Evolutionary conservation across 2,329 filamentous ascomycete species (phyloP).

Genomic region (Colletotrichum euphorbiae): DNA sequence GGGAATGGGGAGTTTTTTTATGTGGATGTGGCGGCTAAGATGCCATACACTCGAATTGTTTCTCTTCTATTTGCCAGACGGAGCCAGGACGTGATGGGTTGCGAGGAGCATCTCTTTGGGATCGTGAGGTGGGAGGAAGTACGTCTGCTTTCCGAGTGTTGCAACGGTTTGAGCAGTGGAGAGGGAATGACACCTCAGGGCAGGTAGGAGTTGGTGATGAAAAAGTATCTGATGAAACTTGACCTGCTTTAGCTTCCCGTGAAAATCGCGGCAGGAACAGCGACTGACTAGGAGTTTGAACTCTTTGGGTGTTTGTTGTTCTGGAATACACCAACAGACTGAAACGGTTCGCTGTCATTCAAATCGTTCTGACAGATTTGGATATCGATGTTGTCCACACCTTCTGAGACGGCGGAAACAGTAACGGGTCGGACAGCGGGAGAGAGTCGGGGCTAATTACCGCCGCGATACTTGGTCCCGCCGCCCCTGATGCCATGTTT

Average conservation of each 20-base stretch:
- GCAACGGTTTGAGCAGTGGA: not conserved
- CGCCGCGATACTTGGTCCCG: conserved; percentile 11
- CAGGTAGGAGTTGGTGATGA: not conserved
- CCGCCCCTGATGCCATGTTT: conserved; percentile 5
- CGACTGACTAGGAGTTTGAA: not conserved
- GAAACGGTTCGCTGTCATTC: too few relatives aligned
- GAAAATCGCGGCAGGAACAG: not conserved
- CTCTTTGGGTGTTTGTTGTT: too few relatives aligned
- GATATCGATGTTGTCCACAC: too few relatives aligned
- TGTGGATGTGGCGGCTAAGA: conserved; percentile 3
- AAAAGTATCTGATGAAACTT: not conserved
- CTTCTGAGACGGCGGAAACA: too few relatives aligned
- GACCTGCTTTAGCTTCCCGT: not conserved
- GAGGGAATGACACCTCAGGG: not conserved
- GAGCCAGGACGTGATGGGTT: too few relatives aligned
- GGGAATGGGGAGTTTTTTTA: not conserved
- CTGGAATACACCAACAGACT: too few relatives aligned
- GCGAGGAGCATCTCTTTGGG: too few relatives aligned
- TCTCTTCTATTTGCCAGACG: too few relatives aligned
- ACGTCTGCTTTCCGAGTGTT: not conserved
- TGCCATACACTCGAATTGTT: too few relatives aligned
- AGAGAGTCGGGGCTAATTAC: conserved; percentile 11
- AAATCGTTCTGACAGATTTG: too few relatives aligned
- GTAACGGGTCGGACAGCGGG: not conserved
- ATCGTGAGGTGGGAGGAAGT: not conserved